Base-by-base conservation (phyloP, 176 grass and related monocot species). In the Triticum timopheevii region DNA sequence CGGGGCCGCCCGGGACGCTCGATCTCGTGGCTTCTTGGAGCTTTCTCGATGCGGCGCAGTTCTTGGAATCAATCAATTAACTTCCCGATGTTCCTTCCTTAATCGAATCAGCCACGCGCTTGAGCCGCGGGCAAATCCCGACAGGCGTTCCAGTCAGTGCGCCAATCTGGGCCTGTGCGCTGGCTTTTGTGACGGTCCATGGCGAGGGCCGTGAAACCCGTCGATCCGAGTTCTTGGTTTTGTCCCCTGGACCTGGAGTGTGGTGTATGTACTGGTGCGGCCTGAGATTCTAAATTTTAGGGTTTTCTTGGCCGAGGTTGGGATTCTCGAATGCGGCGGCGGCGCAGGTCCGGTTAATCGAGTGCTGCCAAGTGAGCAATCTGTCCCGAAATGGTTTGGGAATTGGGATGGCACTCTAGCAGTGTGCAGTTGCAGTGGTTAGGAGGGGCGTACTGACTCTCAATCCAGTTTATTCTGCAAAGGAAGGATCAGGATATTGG, bases 191-290 rank as follows among this genome's bases (percentile, higher is more conserved):
- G 34, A 4, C 13, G 72, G 28, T 70, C 25, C 36, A 59, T 22
- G 30, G 15, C 16, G 28, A 61, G 67, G 54, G 22, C 50, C 50
- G 50, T 22, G 24, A 65, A 73, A 59, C 54, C 31, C 33, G 42
- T 68, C 19, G 69, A 76, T 81, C 69, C 68, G 25, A 80, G 13
- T 72, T 83, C 65, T 58, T 87, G 65, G 33, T 35, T 49, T 35
- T 23, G 31, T 10, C 31, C 47, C 47, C 2, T 59, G 7, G 44
- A 13, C 15, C 0, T n/a, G 2, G 17, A 78, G 31, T 64, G 52
- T 8, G 10, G 7, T 47, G 44, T 13, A 10, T n/a, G 2, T 49
- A 15, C 45, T 49, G 47, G 47, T 65, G 54, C 44, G 39, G 15
- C 50, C 13, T 45, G 56, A 42, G 52, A 20, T 84, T 66, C 11